phyloP scores from a whole-genome alignment of 768 basidiomycete species.

The Hortiboletus campestris region DNA sequence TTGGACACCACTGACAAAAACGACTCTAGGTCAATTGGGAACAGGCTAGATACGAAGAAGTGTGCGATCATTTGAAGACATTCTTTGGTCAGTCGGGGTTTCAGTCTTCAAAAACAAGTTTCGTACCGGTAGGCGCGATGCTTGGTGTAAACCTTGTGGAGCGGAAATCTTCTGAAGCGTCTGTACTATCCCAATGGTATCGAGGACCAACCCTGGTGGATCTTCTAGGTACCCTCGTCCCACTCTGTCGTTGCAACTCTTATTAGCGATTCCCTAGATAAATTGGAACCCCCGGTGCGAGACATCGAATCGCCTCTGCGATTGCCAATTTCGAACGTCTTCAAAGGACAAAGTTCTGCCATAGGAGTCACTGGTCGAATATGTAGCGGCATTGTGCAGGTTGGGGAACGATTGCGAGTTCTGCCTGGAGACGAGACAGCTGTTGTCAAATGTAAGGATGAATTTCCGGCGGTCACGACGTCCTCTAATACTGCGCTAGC shows the following conservation, averaged over 20 bases:
- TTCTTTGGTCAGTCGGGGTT: slow-evolving; percentile 92
- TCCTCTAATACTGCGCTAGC: slow-evolving; percentile 42
- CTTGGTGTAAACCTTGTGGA: slow-evolving; percentile 79
- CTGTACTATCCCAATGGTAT: slow-evolving; percentile 70
- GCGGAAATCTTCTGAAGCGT: slow-evolving; percentile 45
- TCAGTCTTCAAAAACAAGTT: slow-evolving; percentile 70
- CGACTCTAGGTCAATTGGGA: slow-evolving; percentile 79
- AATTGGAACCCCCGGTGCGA: slow-evolving; percentile 74
- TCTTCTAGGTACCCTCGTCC: slow-evolving; percentile 58
- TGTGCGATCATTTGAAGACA: slow-evolving; percentile 65
- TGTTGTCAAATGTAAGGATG: slow-evolving; percentile 61
- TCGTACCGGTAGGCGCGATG: slow-evolving; percentile 89
- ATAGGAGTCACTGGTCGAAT: slow-evolving; percentile 81
- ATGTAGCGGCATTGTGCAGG: slow-evolving; percentile 85
- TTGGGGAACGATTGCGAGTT: slow-evolving; percentile 83
- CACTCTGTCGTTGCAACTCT: not conserved
- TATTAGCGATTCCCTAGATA: slow-evolving; percentile 48
- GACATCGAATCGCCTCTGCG: slow-evolving; percentile 77
- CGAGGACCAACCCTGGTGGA: slow-evolving; percentile 81
- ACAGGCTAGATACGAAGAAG: slow-evolving; percentile 79
- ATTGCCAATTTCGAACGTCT: slow-evolving; percentile 92
- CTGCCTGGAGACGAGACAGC: slow-evolving; percentile 92
- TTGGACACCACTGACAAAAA: not conserved
- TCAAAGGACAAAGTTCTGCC: slow-evolving; percentile 81
- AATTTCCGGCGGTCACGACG: not conserved